Conservation (phyloP, 192 early-diverging fungal species). For the Dissophora globulifera region DNA sequence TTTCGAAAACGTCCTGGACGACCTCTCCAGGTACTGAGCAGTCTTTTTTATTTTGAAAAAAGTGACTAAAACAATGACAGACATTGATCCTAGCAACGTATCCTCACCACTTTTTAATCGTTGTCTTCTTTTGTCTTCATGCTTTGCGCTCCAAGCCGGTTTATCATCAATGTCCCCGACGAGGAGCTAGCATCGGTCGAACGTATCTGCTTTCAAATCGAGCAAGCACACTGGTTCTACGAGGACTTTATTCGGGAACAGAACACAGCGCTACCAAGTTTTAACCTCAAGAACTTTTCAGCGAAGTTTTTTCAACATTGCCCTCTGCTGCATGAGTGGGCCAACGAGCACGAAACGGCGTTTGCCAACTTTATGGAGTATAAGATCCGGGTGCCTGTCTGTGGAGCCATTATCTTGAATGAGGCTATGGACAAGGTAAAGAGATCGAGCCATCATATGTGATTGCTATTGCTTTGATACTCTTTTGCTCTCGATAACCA, state of each 20-base stretch:
- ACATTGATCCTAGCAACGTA: background rate
- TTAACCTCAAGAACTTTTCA: constrained; percentile 87
- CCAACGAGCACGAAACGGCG: constrained; percentile 85
- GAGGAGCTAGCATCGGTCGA: constrained; percentile 95
- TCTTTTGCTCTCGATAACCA: background rate
- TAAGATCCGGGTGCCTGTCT: constrained; percentile 96
- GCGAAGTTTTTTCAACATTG: constrained; percentile 89
- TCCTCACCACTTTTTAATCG: no score
- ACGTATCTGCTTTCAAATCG: constrained; percentile 97
- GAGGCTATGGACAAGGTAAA: constrained; percentile 75
- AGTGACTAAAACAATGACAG: background rate
- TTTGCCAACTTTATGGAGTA: constrained; percentile 95
- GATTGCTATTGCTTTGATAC: background rate
- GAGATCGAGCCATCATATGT: background rate
- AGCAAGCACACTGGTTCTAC: constrained; percentile 99
- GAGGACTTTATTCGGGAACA: constrained; percentile 96
- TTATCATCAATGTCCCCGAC: constrained; percentile 98
- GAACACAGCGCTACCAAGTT: constrained; percentile 81
- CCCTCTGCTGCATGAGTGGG: constrained; percentile 90
- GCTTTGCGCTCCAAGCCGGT: no score
- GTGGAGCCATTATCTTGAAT: constrained; percentile 97
- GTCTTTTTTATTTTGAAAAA: background rate
- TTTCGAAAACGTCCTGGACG: constrained; percentile 88
- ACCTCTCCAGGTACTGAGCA: constrained; percentile 77
- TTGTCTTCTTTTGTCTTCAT: constrained; percentile 2